Conservation (phyloP, 2,329 filamentous ascomycete genomes). For the Hymenoscyphus repandus region DNA sequence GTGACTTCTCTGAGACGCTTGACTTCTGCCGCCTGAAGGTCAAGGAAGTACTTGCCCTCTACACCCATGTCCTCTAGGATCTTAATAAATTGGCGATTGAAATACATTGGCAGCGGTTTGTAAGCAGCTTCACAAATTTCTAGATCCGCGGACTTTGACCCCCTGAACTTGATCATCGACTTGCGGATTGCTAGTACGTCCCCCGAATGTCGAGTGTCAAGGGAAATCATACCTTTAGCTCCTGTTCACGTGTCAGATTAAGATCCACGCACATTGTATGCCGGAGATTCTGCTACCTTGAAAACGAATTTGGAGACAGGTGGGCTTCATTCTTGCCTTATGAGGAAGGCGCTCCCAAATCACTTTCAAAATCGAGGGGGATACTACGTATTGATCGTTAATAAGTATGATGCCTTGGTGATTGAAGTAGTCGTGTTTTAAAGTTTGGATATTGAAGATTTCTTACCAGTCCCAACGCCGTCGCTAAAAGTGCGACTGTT, state of each 20-base stretch:
- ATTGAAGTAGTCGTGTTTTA: not conserved
- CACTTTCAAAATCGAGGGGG: slow-evolving; percentile 49
- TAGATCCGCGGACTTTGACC: slow-evolving; percentile 47
- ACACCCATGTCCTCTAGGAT: slow-evolving; percentile 76
- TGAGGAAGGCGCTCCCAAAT: slow-evolving; percentile 53
- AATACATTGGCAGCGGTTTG: slow-evolving; percentile 60
- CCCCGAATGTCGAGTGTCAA: slow-evolving; percentile 58
- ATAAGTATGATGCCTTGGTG: not conserved
- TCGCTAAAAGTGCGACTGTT: slow-evolving; percentile 66
- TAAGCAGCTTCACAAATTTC: slow-evolving; percentile 69
- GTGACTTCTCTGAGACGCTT: slow-evolving; percentile 54
- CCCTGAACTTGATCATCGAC: slow-evolving; percentile 78
- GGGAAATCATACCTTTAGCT: slow-evolving; percentile 72
- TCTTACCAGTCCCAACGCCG: slow-evolving; percentile 58
- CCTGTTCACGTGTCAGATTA: slow-evolving; percentile 33
- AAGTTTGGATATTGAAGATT: not conserved
- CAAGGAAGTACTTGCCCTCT: slow-evolving; percentile 51
- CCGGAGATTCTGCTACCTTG: slow-evolving; percentile 38
- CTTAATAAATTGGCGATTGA: slow-evolving; percentile 81
- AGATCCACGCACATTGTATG: not conserved
- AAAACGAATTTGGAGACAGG: slow-evolving; percentile 70
- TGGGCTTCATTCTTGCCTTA: slow-evolving; percentile 42
- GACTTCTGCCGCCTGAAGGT: slow-evolving; percentile 60
- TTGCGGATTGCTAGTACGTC: slow-evolving; percentile 55
- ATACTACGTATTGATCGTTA: slow-evolving; percentile 40